Base-by-base conservation (phyloP, 495 filamentous ascomycete genomes). In the Penicillium subrubescens region DNA sequence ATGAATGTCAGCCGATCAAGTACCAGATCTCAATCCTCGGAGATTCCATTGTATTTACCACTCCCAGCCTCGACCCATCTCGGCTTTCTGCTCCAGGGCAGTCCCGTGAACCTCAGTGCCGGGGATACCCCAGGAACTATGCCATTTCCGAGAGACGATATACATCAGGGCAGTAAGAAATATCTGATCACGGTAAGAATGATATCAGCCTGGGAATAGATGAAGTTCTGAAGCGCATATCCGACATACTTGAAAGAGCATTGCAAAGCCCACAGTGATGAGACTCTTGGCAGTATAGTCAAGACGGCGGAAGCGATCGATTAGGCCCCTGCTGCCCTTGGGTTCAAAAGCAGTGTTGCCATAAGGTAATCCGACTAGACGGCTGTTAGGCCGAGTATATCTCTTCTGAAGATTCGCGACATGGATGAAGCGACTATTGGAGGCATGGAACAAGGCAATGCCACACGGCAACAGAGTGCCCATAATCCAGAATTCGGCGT, bases 401-500 rank as follows among this genome's bases (percentile, higher is more conserved):
- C 71, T 71, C 61, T 71, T 74, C 66, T 79, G 77, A 0, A 67
- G 66, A 64, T 78, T 83, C 59, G 87, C 86, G 58, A 90, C 77
- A 59, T 87, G 78, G 25, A 90, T 77, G 68, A 91, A 86, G 61
- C 87, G 87, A 64, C 76, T 83, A 72, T 90, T 90, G 39, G 84
- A 83, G 34, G 85, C 90, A 66, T 92, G 89, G 74, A 92, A 92
- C 2, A 91, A 72, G 15, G 86, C 89, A 64, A 92, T 84, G 31
- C 90, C 90, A 29, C 87, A 82, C 4, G 90, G 90, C 33, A 92
- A 79, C 72, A 85, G 88, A 35, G 87, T 82, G 56, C 87, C 83
- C 90, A 93, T 93, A 68, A 91, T 81, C 88, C 89, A 93, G 74
- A 83, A 93, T 70, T 90, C 84, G 19, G 76, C 71, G 27, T 76